phyloP scores from a whole-genome alignment of 495 filamentous ascomycete species.

The Neurospora sp. region DNA sequence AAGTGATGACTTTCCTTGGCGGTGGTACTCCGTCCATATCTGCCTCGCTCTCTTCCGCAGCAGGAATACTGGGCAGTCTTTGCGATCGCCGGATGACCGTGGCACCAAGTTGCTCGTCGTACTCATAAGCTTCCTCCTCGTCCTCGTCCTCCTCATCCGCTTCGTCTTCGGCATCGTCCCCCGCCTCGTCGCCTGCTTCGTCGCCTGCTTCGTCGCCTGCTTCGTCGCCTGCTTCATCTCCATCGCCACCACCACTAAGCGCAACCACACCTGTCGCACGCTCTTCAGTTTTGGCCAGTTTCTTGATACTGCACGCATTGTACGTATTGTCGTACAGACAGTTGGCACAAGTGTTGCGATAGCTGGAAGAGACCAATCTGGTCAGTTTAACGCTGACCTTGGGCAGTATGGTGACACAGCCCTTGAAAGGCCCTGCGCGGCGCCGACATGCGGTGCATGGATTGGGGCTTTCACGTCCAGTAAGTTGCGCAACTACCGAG shows the following conservation, averaged over 20 bases:
- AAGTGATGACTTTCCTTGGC: neutral
- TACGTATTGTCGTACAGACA: neutral
- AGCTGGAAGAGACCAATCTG: neutral
- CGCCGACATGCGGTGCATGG: constrained; percentile 9
- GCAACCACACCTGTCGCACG: neutral
- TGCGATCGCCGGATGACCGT: neutral
- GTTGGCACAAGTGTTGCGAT: constrained; percentile 3
- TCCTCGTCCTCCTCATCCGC: constrained; percentile 1
- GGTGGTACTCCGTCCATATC: neutral
- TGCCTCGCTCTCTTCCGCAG: neutral
- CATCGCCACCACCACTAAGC: neutral
- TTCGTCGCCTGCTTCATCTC: neutral
- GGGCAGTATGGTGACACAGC: neutral
- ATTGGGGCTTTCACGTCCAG: neutral
- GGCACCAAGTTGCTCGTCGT: neutral
- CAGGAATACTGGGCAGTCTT: neutral
- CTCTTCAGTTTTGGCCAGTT: neutral
- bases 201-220: neutral
- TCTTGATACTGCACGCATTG: constrained; percentile 3
- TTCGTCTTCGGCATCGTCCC: neutral
- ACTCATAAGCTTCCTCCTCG: neutral
- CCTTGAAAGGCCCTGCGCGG: neutral
- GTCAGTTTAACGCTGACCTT: neutral
- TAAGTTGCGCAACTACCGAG: constrained; percentile 1
- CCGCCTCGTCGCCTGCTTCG: neutral